phyloP scores from a whole-genome alignment of 1,139 yeast species.

The Yamadazyma kanchanaburiensis region DNA sequence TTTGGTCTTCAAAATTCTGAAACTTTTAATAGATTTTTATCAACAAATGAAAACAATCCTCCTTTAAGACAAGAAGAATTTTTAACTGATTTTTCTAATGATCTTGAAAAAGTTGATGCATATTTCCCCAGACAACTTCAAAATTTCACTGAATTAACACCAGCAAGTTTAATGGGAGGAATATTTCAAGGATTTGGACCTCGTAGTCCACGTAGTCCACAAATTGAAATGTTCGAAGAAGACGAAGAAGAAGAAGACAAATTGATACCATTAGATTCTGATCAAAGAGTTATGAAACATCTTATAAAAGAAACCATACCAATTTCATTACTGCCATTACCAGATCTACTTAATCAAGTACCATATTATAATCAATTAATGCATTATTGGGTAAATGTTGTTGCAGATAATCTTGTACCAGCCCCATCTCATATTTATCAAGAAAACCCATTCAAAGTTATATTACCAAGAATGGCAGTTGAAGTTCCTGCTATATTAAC shows the following conservation, averaged over 20 bases:
- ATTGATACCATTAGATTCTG: constrained; percentile 8
- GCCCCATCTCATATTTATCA: constrained; percentile 57
- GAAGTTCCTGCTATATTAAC: constrained; percentile 56
- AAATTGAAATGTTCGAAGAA: constrained; percentile 1
- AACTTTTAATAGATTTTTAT: constrained; percentile 24
- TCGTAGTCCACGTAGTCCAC: background rate
- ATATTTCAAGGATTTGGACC: background rate
- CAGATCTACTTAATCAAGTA: constrained; percentile 54
- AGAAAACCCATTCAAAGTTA: constrained; percentile 64
- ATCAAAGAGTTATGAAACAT: too few species aligned
- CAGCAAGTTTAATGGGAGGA: background rate
- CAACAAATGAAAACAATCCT: constrained; percentile 10
- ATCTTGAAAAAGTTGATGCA: constrained; percentile 19
- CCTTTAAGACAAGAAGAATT: constrained; percentile 5
- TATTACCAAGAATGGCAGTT: constrained; percentile 71
- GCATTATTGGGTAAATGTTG: constrained; percentile 61
- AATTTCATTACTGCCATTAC: constrained; percentile 50
- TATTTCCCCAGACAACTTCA: constrained; percentile 12
- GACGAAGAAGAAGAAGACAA: constrained; percentile 3
- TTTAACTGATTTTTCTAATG: constrained; percentile 18
- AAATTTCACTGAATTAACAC: background rate
- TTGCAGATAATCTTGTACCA: constrained; percentile 64
- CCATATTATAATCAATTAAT: constrained; percentile 60
- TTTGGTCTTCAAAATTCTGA: constrained; percentile 28
- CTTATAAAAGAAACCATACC: constrained; percentile 32